These are phyloP conservation scores for Pistacia vera DNA, from an alignment of 345 rosid species.

Conservation along the genomic window DNA sequence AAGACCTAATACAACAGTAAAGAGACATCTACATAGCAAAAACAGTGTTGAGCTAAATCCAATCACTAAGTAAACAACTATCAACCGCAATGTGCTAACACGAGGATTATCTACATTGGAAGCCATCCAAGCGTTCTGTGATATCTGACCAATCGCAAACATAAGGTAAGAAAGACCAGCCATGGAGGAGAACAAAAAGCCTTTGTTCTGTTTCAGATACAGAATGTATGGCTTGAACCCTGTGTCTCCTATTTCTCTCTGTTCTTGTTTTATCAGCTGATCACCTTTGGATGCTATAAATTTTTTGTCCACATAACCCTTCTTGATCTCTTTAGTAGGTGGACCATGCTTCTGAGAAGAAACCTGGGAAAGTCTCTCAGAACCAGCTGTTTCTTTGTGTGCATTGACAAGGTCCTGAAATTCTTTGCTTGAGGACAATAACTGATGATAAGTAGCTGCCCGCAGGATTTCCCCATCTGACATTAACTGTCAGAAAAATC, in stretches of 20 bases:
- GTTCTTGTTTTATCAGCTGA: slow-evolving; percentile 83
- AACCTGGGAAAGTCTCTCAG: slow-evolving; percentile 54
- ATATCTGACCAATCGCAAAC: slow-evolving; percentile 52
- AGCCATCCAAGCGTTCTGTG: slow-evolving; percentile 82
- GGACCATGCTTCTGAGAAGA: slow-evolving; percentile 31
- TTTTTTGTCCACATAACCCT: slow-evolving; percentile 43
- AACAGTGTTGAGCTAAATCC: slow-evolving; percentile 42
- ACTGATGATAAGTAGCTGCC: slow-evolving; percentile 75
- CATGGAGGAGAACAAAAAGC: slow-evolving; percentile 50
- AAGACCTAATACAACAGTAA: slow-evolving; percentile 48
- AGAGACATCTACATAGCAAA: slow-evolving; percentile 48
- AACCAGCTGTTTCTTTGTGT: slow-evolving; percentile 92
- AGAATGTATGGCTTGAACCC: slow-evolving; percentile 77
- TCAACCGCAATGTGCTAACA: slow-evolving; percentile 54
- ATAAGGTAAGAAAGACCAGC: slow-evolving; percentile 44
- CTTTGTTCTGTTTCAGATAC: slow-evolving; percentile 63
- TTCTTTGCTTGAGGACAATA: slow-evolving; percentile 61
- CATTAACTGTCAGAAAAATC: slow-evolving; percentile 62
- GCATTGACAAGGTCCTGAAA: slow-evolving; percentile 91
- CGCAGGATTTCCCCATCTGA: slow-evolving; percentile 78
- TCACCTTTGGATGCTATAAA: slow-evolving; percentile 47
- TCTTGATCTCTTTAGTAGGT: slow-evolving; percentile 58
- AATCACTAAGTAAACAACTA: slow-evolving; percentile 53
- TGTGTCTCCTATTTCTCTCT: slow-evolving; percentile 74
- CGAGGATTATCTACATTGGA: slow-evolving; percentile 64